Evolutionary conservation across 768 basidiomycete genomes (phyloP).

Genomic region (Hericium rajendrae): DNA sequence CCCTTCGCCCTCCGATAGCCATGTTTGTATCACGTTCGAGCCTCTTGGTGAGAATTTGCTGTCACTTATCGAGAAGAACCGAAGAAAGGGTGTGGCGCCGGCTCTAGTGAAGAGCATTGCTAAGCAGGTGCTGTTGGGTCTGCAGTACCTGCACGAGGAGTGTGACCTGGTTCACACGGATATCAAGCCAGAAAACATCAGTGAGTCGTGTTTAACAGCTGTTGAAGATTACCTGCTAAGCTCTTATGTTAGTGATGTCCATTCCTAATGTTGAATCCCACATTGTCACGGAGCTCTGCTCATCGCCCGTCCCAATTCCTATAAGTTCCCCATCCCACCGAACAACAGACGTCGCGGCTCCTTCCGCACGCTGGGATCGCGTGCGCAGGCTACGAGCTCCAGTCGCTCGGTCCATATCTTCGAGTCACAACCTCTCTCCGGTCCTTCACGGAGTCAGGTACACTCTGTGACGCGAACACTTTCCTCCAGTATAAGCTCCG

Average conservation of each 20-base stretch:
- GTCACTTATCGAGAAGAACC: slow-evolving; percentile 65
- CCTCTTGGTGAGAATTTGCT: slow-evolving; percentile 75
- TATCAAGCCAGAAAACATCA: slow-evolving; percentile 92
- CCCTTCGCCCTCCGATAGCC: slow-evolving; percentile 24
- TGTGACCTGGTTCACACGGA: slow-evolving; percentile 91
- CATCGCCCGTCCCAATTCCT: slow-evolving; percentile 63
- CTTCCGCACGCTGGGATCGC: slow-evolving; percentile 20
- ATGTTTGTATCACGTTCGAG: slow-evolving; percentile 89
- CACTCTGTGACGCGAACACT: slow-evolving; percentile 4
- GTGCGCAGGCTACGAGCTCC: slow-evolving; percentile 32
- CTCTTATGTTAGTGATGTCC: slow-evolving; percentile 51
- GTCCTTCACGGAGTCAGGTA: slow-evolving; percentile 24
- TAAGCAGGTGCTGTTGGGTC: slow-evolving; percentile 77
- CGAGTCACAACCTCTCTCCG: slow-evolving; percentile 69
- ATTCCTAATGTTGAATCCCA: slow-evolving; percentile 75
- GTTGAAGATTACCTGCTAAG: neutral
- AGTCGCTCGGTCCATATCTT: slow-evolving; percentile 73
- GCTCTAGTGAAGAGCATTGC: slow-evolving; percentile 79
- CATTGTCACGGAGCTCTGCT: slow-evolving; percentile 57
- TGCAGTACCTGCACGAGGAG: slow-evolving; percentile 89
- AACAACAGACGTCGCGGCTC: slow-evolving; percentile 51
- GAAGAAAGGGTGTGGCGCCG: slow-evolving; percentile 75
- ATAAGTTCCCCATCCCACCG: slow-evolving; percentile 74
- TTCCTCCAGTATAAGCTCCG: slow-evolving; percentile 21
- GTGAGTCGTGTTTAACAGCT: slow-evolving; percentile 39